A percentile compares a stretch with the other conserved stretches of the same genome.
phyloP scores from a whole-genome alignment of 1,284 basidiomycete species.

The Leccinum huronense region DNA sequence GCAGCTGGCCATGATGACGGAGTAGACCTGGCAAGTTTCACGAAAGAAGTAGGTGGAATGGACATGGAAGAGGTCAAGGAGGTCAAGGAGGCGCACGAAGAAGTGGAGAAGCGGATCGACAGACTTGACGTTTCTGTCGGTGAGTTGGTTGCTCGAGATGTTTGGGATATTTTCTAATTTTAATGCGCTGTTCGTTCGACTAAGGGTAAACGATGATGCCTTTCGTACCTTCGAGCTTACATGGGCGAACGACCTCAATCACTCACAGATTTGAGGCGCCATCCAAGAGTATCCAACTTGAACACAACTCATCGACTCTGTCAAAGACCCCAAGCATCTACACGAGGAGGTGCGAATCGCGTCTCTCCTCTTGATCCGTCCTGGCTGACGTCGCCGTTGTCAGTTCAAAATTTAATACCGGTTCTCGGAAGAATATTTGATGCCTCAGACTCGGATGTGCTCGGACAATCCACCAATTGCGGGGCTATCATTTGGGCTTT shows the following conservation, averaged over 20 bases:
- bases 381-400: no score
- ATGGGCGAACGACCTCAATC: background rate
- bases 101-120: slow-evolving; percentile 90
- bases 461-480: no score
- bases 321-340: no score
- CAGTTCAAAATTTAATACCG: no score
- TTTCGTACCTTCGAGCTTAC: background rate
- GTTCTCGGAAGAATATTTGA: no score
- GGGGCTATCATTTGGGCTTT: no score
- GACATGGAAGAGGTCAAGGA: slow-evolving; percentile 89
- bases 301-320: no score
- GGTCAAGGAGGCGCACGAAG: slow-evolving; percentile 86
- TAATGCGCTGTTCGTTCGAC: slow-evolving; percentile 83
- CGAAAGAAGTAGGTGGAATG: slow-evolving; percentile 81
- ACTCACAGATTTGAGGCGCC: slow-evolving; percentile 66
- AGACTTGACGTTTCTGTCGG: slow-evolving; percentile 90
- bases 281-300: no score
- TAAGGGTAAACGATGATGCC: slow-evolving; percentile 65
- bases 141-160: slow-evolving; percentile 72
- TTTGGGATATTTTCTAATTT: slow-evolving; percentile 99
- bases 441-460: no score
- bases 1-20: slow-evolving; percentile 97
- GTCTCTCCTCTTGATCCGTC: no score
- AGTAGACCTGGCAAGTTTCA: slow-evolving; percentile 82
- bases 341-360: no score